Percentiles rank a stretch among this genome's conserved stretches.
Evolutionary conservation across 148 eudicot genomes (phyloP).

Genomic region (Cornus suecica): DNA sequence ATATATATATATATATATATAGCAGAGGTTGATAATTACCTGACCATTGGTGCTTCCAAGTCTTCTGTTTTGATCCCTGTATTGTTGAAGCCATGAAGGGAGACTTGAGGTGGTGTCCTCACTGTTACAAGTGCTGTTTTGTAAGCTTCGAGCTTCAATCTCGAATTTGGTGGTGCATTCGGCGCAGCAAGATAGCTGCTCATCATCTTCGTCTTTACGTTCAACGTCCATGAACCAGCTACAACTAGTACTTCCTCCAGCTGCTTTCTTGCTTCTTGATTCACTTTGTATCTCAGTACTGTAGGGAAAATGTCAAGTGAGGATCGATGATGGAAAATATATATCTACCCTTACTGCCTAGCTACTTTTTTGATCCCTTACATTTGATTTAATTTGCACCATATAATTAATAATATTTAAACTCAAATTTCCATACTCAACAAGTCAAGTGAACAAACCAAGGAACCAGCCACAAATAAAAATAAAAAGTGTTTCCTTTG

Average conservation of each 20-base stretch:
- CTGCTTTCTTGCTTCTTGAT: conserved; percentile 29
- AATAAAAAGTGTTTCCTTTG: background rate
- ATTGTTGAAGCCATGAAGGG: conserved; percentile 81
- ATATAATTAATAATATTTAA: no score
- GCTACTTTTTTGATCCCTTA: background rate
- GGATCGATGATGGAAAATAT: background rate
- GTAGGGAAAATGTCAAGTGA: background rate
- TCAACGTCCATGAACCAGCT: conserved; percentile 37
- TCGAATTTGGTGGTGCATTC: conserved; percentile 30
- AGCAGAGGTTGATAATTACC: conserved; percentile 44
- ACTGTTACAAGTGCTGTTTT: conserved; percentile 29
- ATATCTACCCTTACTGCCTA: no score
- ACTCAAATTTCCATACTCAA: no score
- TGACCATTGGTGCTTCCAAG: conserved; percentile 31
- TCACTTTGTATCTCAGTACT: conserved; percentile 51
- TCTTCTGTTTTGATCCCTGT: conserved; percentile 52
- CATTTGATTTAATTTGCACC: no score
- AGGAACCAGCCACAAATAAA: background rate
- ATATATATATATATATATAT: no score
- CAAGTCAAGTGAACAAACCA: no score
- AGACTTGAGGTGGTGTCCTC: conserved; percentile 55
- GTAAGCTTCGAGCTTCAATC: conserved; percentile 25
- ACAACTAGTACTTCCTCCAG: conserved; percentile 19
- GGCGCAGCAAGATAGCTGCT: conserved; percentile 21
- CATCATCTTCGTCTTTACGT: conserved; percentile 35